Conservation (phyloP, 1,284 basidiomycete species). For the Tilletiaria anomala region DNA sequence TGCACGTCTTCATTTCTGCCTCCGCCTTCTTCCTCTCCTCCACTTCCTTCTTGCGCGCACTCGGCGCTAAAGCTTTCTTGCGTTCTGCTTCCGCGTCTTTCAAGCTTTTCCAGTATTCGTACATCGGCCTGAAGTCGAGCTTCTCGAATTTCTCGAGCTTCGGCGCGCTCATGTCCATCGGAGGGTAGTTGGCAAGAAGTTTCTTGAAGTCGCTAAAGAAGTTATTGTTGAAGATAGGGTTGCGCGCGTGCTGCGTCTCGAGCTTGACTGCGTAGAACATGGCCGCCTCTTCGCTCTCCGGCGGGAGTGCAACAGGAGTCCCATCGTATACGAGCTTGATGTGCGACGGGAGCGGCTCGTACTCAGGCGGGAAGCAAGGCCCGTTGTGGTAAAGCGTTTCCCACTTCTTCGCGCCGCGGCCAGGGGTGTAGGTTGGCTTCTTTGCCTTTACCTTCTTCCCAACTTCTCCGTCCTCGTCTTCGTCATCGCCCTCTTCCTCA, state of each 20-base stretch:
- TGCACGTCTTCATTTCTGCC: conserved; percentile 66
- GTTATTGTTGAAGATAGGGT: conserved; percentile 78
- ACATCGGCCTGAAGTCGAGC: conserved; percentile 93
- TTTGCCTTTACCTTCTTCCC: conserved; percentile 9
- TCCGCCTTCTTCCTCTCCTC: conserved; percentile 80
- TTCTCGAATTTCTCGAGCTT: conserved; percentile 63
- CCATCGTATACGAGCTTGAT: conserved; percentile 96
- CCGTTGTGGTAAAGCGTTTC: conserved; percentile 80
- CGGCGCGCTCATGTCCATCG: conserved; percentile 31
- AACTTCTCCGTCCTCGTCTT: too few relatives aligned
- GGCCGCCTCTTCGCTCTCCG: conserved; percentile 86
- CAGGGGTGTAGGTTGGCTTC: conserved; percentile 16
- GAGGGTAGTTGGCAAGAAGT: conserved; percentile 65
- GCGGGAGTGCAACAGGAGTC: conserved; percentile 61
- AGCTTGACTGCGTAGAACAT: conserved; percentile 88
- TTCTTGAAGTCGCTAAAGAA: conserved; percentile 84
- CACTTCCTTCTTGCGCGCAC: conserved; percentile 45
- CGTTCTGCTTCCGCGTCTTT: conserved; percentile 71
- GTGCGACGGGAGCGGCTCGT: conserved; percentile 65
- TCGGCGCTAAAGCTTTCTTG: conserved; percentile 66
- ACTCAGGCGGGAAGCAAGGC: conserved; percentile 88
- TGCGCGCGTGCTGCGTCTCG: conserved; percentile 82
- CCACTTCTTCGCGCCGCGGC: conserved; percentile 53
- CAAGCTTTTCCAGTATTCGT: conserved; percentile 54
- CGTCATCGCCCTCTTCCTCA: too few relatives aligned